Evolutionary conservation across 2,329 filamentous ascomycete species (phyloP), one percentile per base, ranked within the genome.

Genomic region (Paraconiothyrium brasiliense): DNA sequence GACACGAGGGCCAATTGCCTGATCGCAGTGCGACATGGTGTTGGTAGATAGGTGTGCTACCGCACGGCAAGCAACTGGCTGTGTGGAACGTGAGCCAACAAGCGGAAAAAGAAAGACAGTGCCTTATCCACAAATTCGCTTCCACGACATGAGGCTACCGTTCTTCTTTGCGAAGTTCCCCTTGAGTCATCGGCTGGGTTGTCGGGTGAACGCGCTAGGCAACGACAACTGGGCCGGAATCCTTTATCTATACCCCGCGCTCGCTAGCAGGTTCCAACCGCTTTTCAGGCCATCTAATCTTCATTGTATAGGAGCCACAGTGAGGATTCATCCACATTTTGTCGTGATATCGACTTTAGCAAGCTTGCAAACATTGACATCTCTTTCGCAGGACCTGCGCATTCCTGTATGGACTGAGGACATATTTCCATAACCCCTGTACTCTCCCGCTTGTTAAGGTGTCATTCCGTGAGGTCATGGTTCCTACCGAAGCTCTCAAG

Each of bases 1-100:
- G 47, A 61, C 54, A 24, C 59, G 52, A 57, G 59, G 59, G 34
- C 59, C 59, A 51, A 60, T 48, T 41, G 50, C 41, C 20, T 49
- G 32, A 32, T 59, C 57, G 50, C 57, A 59, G 50, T 43, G 57
- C 43, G 32, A 49, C 50, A 55, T 59, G 39, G 41, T 55, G 10
- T 3, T 43, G 41, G 41, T 39, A 39, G 35, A 10, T 4, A 14
- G 9, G 3, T 20, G 30, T 54, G 46, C 35, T 46, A 39, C 35
- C 35, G 27, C 41, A 11, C 47, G 41, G 43, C 16, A n/a, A 20
- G 27, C 35, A 24, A 43, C 30, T 37, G 4, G 35, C 49, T 41
- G n/a, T 32, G 30, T 43, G 57, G 32, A 14, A 54, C 16, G 44
- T 39, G 54, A 37, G 0, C 22, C 39, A 32, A 41, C 39, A 32